Evolutionary conservation across 768 basidiomycete species (phyloP), one percentile per base, ranked within the genome.

Genomic region (Rhodotorula sphaerocarpa): DNA sequence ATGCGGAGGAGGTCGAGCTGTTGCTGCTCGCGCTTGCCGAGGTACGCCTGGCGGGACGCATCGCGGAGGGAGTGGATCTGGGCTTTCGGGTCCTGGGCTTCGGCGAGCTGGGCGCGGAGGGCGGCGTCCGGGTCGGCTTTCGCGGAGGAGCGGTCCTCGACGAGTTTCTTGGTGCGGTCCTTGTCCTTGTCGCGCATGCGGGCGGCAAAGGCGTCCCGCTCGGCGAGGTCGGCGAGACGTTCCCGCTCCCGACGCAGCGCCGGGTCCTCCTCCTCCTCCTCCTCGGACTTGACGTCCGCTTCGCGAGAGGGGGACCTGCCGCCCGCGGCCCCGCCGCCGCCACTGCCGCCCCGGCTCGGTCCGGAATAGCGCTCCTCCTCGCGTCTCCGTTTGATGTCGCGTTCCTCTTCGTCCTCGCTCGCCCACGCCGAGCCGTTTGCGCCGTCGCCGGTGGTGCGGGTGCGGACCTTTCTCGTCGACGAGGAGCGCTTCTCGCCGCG

Each of bases 11-110:
- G 80, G 71, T 97, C 95, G 69, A 97, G 86, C 75, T 91, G 89
- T 75, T 99, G 95, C 41, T 87, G 79, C 79, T 99, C 95, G 72
- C 95, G 87, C 74, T 97, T 97, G 28, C 89, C 87, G 65, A 99
- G 81, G 73, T 99, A 99, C 75, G 92, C 89, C 74, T 97, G 88
- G 56, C 95, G 85, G 3, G 92, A 92, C 70, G 86, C 88, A 60
- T 87, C 79, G 45, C 95, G 84, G 11, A 97, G 79, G 18, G 83
- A 84, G 1, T 91, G 82, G 77, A 84, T 81, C 5, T 81, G 82
- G 11, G 75, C 76, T 44, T 74, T 71, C 9, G 81, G 76, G 9
- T 79, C 80, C 30, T 76, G 77, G 1, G 80, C 89, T 23, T 87
- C 91, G 5, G 44, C 54, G 20, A 51, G 33, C 61, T 84, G 81